Conservation (phyloP, 257 asterid genomes). For the Galeopsis tetrahit region DNA sequence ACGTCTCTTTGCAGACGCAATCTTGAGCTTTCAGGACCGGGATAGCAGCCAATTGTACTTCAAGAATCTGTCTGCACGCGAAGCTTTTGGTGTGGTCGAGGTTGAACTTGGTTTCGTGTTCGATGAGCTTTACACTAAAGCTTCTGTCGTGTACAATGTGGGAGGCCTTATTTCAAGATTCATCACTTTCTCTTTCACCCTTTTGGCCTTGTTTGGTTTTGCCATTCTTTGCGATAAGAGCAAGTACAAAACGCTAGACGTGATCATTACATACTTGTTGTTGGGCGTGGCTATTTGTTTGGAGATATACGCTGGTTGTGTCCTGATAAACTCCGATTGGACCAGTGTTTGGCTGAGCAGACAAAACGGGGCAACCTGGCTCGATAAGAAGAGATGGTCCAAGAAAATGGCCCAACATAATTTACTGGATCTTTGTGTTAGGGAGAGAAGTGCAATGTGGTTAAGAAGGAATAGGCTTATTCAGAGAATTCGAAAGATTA, state of each 20-base stretch:
- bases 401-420: constrained; percentile 50
- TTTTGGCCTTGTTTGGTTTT: constrained; percentile 31
- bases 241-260: constrained; percentile 33
- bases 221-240: constrained; percentile 26
- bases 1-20: constrained; percentile 55
- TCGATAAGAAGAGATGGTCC: constrained; percentile 47
- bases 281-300: constrained; percentile 42
- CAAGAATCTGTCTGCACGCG: background rate
- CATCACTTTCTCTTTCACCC: constrained; percentile 37
- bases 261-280: constrained; percentile 45
- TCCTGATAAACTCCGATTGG: constrained; percentile 47
- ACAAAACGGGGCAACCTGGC: background rate
- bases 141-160: constrained; percentile 37
- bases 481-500: constrained; percentile 26
- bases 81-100: constrained; percentile 56
- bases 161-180: constrained; percentile 36
- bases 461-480: constrained; percentile 25
- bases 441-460: constrained; percentile 29
- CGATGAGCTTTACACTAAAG: constrained; percentile 56
- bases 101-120: constrained; percentile 55
- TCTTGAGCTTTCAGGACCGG: constrained; percentile 60
- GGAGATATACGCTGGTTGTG: constrained; percentile 38
- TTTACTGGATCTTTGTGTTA: constrained; percentile 40
- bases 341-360: constrained; percentile 37
- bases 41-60: constrained; percentile 50